Evolutionary conservation across 2,329 filamentous ascomycete species (phyloP).

Genomic region (Davidsoniella australis): DNA sequence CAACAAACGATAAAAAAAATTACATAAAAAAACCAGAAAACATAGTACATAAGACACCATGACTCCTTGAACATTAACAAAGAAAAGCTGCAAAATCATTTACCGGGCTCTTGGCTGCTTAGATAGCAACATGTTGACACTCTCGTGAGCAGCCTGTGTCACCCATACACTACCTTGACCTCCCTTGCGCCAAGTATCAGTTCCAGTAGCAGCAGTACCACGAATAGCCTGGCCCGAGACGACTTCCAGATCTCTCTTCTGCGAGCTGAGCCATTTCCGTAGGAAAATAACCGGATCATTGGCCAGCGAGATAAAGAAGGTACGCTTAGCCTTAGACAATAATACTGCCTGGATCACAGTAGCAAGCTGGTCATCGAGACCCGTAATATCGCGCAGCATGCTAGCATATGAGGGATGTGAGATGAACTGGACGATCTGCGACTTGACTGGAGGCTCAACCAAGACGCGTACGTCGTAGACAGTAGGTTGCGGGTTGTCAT

Average conservation of each 20-base stretch:
- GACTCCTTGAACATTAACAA: not conserved
- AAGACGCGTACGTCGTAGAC: conserved; percentile 80
- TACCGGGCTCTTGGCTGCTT: conserved; percentile 24
- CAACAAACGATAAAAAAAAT: not conserved
- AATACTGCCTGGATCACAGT: conserved; percentile 66
- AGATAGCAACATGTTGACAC: conserved; percentile 42
- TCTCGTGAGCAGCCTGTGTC: conserved; percentile 42
- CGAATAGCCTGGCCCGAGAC: conserved; percentile 67
- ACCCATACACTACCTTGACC: conserved; percentile 38
- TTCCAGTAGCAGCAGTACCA: conserved; percentile 25
- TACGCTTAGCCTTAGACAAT: conserved; percentile 76
- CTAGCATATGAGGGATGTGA: conserved; percentile 52
- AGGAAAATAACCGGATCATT: conserved; percentile 75
- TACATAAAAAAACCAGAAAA: not conserved
- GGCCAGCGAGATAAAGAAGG: conserved; percentile 64
- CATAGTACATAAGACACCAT: not conserved
- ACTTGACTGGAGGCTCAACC: conserved; percentile 65
- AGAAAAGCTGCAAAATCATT: not conserved
- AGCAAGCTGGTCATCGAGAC: conserved; percentile 72
- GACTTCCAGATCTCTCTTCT: conserved; percentile 78
- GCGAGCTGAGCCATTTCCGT: conserved; percentile 73
- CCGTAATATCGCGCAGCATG: conserved; percentile 58
- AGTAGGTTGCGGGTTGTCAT: conserved; percentile 57
- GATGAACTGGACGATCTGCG: conserved; percentile 46
- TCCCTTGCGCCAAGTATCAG: conserved; percentile 53